Evolutionary conservation across 257 asterid genomes (phyloP).

Genomic region (Jacaranda copaia): DNA sequence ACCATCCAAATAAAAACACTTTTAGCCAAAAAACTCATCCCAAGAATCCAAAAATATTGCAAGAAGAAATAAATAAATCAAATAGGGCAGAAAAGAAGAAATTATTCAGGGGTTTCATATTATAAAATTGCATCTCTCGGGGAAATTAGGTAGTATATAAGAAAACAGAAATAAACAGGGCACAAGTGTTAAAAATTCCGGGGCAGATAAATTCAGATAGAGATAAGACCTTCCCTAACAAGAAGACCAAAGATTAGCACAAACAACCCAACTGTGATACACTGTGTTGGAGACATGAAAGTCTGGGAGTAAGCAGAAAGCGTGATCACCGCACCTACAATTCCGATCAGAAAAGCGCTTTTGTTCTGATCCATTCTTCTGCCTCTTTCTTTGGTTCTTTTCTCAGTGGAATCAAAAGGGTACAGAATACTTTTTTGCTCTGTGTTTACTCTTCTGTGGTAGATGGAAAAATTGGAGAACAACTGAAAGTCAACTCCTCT

Average conservation of each 20-base stretch:
- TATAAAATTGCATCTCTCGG: neutral
- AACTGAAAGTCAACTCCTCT: slow-evolving; percentile 48
- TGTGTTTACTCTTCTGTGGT: neutral
- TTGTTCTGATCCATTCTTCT: slow-evolving; percentile 69
- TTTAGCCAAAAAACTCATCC: neutral
- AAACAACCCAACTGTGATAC: slow-evolving; percentile 67
- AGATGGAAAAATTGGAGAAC: neutral
- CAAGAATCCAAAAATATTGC: neutral
- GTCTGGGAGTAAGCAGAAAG: slow-evolving; percentile 89
- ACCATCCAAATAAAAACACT: no score
- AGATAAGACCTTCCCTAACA: slow-evolving; percentile 84
- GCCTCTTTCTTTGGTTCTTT: neutral
- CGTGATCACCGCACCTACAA: slow-evolving; percentile 71
- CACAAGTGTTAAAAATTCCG: neutral
- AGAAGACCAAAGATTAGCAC: slow-evolving; percentile 86
- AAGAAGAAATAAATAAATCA: neutral
- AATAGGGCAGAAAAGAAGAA: neutral
- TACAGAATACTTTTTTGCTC: neutral
- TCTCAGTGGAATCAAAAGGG: neutral
- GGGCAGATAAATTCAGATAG: slow-evolving; percentile 39
- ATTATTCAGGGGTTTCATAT: neutral
- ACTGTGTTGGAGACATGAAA: slow-evolving; percentile 65
- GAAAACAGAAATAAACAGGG: neutral
- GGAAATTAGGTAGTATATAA: neutral
- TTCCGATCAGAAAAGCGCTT: slow-evolving; percentile 64